These are phyloP conservation scores for Punica granatum DNA, from an alignment of 345 rosid species.

Conservation along the genomic window DNA sequence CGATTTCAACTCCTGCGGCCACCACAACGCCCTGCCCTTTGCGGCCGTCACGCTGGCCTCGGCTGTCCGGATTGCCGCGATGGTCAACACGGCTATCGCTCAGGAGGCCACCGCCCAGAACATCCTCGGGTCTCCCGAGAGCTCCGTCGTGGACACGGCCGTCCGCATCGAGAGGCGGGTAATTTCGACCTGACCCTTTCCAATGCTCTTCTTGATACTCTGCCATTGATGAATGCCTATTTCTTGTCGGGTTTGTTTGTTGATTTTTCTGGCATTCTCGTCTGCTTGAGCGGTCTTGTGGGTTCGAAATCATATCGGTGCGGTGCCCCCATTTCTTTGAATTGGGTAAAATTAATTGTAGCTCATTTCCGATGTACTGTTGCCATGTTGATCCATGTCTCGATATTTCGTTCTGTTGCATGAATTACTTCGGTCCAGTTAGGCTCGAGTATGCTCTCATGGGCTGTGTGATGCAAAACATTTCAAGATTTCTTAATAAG, in stretches of 20 bases:
- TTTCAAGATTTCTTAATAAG: not conserved
- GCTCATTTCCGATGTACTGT: not conserved
- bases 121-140: constrained; percentile 41
- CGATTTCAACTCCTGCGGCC: constrained; percentile 31
- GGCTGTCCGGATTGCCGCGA: constrained; percentile 38
- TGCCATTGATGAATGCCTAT: not conserved
- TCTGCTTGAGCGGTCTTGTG: constrained; percentile 4
- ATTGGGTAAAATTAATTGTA: not conserved
- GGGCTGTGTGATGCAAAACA: too few species aligned
- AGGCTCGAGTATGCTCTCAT: not conserved
- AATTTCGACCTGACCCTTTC: not conserved
- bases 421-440: not conserved
- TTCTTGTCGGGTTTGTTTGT: not conserved
- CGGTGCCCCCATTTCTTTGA: not conserved
- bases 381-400: not conserved
- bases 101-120: constrained; percentile 62
- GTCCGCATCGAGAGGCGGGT: constrained; percentile 58
- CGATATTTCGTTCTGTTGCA: not conserved
- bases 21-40: constrained; percentile 22
- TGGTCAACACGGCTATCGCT: constrained; percentile 47
- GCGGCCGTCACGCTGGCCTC: constrained; percentile 42
- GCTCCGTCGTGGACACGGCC: constrained; percentile 22
- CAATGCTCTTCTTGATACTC: not conserved
- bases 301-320: not conserved
- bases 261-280: not conserved